Base-by-base conservation (phyloP, 2,329 filamentous ascomycete species). In the Aureobasidium sp. region DNA sequence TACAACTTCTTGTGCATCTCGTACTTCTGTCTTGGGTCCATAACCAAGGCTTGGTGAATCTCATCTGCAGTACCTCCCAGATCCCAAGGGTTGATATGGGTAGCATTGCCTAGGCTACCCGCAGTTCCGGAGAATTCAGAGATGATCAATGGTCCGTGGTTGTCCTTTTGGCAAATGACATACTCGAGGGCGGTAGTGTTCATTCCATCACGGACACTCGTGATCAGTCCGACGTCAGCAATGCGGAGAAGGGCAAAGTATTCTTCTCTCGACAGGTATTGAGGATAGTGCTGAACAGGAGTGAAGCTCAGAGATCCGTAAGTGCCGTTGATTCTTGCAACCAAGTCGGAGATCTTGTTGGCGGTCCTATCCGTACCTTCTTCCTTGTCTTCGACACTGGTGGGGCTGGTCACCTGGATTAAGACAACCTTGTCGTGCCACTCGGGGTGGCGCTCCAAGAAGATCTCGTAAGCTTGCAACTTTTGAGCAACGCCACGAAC, bases 51-150 rank as follows among this genome's bases (percentile, higher is more conserved):
- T 59, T 85, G 78, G 70, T 96, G 84, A 72, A 97, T 92, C 66
- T 91, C 86, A 58, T 87, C 84, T 5, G 92, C 92, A 15, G 96
- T 92, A 39, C 89, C 90, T 29, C 83, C 85, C 61, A 93, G 82
- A 72, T 97, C 91, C 91, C 92, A 97, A 1, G 93, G 93, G 76
- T 97, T 97, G 79, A 97, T 96, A 75, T 96, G 91, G 65, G 96
- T 91, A 36, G 93, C 93, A 70, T 89, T 88, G 65, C 84, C 84
- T 41, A 97, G 82, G 62, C 87, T 94, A 60, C 90, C 90, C 36
- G 93, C 91, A 0, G 93, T 97, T 63, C 93, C 93, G 65, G 92
- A 97, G 75, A 97, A 97, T 74, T 97, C 93, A 15, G 94, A 97
- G 27, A 97, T 84, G 67, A 97, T 97, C 51, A 97, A 79, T 1